Evolutionary conservation across 2,329 filamentous ascomycete genomes (phyloP).

Genomic region (Penicillium sclerotigenum): DNA sequence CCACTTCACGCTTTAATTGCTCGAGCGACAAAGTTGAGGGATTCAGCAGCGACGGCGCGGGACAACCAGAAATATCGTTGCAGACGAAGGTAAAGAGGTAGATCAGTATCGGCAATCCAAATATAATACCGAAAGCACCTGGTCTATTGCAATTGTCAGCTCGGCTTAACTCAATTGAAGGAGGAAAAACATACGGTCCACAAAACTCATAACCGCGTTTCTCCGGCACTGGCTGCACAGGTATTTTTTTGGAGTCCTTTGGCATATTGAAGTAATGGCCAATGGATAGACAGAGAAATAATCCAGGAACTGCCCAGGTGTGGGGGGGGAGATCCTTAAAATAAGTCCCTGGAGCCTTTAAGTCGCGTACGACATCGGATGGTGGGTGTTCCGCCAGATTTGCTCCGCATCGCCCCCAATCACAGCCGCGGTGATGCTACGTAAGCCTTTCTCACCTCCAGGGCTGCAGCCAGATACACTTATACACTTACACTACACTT

Average conservation of each 20-base stretch:
- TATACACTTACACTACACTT: background rate
- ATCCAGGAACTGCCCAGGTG: background rate
- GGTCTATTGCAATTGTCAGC: conserved; percentile 50
- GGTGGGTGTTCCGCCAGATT: conserved; percentile 9
- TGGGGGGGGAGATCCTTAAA: conserved; percentile 4
- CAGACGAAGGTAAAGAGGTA: conserved; percentile 81
- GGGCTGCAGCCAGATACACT: too few species aligned
- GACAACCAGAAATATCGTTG: conserved; percentile 91
- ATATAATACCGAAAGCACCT: conserved; percentile 73
- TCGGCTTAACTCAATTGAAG: conserved; percentile 8
- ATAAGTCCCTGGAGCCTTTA: conserved; percentile 5
- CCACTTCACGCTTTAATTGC: conserved; percentile 73
- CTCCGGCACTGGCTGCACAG: conserved; percentile 37
- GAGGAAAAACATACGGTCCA: conserved; percentile 42
- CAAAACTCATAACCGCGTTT: conserved; percentile 48
- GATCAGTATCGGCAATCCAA: conserved; percentile 73
- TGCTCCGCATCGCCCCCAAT: conserved; percentile 18
- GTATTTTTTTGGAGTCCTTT: conserved; percentile 29
- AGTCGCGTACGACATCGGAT: conserved; percentile 22
- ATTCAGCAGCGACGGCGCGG: conserved; percentile 72
- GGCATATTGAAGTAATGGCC: conserved; percentile 24
- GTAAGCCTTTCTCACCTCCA: conserved; percentile 17
- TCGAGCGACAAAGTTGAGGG: conserved; percentile 69
- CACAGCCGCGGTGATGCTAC: conserved; percentile 13
- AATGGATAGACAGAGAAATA: conserved; percentile 1